phyloP scores from a whole-genome alignment of 106 monocot species.

The Gastrodia elata region DNA sequence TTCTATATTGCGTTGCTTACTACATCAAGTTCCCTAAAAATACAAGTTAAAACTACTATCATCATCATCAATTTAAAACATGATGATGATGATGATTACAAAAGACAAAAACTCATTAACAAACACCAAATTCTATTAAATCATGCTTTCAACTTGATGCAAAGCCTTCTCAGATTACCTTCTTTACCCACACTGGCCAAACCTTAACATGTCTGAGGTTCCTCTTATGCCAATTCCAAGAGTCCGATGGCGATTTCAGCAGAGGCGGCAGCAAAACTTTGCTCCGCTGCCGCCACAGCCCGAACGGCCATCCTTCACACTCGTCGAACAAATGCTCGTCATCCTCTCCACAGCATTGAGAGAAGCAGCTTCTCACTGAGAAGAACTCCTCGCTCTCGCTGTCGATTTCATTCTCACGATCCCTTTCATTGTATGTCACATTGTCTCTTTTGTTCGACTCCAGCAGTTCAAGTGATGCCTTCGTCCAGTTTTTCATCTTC shows the following conservation, averaged over 20 bases:
- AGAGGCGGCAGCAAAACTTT: conserved; percentile 29
- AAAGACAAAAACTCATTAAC: too few relatives aligned
- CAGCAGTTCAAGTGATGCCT: background rate
- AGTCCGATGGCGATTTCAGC: conserved; percentile 56
- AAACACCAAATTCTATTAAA: too few relatives aligned
- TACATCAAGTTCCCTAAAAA: too few relatives aligned
- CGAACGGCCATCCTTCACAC: conserved; percentile 86
- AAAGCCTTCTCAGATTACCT: too few relatives aligned
- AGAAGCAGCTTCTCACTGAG: conserved; percentile 60
- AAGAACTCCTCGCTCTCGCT: conserved; percentile 48
- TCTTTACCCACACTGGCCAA: background rate
- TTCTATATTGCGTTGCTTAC: too few relatives aligned
- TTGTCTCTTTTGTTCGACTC: background rate
- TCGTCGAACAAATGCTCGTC: conserved; percentile 16
- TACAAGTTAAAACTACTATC: too few relatives aligned
- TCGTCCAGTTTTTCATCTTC: conserved; percentile 16
- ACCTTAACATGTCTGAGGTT: conserved; percentile 8
- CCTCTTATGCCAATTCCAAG: conserved; percentile 59
- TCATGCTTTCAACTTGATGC: too few relatives aligned
- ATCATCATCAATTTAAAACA: too few relatives aligned
- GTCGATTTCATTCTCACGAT: conserved; percentile 3
- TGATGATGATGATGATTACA: too few relatives aligned
- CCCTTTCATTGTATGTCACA: background rate
- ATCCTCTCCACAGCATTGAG: conserved; percentile 29
- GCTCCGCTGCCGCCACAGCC: conserved; percentile 34